A percentile compares a stretch with the other conserved stretches of the same genome.
These are phyloP conservation scores for Linum lewisii DNA, from an alignment of 345 rosid species.

Conservation along the genomic window DNA sequence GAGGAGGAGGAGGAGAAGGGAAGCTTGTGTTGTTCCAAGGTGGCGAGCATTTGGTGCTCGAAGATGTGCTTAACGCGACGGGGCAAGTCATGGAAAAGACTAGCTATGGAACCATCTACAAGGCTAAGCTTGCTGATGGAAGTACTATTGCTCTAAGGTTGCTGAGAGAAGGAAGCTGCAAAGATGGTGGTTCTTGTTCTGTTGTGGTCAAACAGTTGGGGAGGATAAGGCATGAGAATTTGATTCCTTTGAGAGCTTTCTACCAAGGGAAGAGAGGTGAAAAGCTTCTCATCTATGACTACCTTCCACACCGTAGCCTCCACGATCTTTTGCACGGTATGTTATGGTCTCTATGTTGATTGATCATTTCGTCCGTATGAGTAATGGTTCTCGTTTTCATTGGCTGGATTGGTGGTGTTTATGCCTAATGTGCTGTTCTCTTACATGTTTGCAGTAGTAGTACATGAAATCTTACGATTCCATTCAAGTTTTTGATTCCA, in stretches of 20 bases:
- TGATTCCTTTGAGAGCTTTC: constrained; percentile 91
- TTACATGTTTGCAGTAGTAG: too few relatives aligned
- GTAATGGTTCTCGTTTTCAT: too few relatives aligned
- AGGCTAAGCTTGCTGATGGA: constrained; percentile 93
- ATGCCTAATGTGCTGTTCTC: too few relatives aligned
- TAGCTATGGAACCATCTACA: constrained; percentile 82
- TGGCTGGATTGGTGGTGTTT: too few relatives aligned
- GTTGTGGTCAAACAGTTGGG: constrained; percentile 77
- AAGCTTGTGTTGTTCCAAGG: constrained; percentile 90
- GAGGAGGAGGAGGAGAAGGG: constrained; percentile 48
- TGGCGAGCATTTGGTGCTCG: constrained; percentile 85
- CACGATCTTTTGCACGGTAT: constrained; percentile 88
- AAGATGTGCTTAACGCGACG: constrained; percentile 92
- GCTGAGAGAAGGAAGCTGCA: constrained; percentile 93
- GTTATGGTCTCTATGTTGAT: background rate
- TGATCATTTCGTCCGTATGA: background rate
- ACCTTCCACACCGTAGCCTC: constrained; percentile 70
- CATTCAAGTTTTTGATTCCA: background rate
- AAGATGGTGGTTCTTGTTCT: constrained; percentile 61
- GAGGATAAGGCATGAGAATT: constrained; percentile 70
- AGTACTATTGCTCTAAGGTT: constrained; percentile 88
- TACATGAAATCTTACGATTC: too few relatives aligned
- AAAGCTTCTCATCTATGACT: constrained; percentile 92
- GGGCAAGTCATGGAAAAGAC: constrained; percentile 98
- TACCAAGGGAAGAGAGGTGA: constrained; percentile 98